These are phyloP conservation scores for Venturia oleaginea DNA, from an alignment of 2,329 filamentous ascomycete species.

Conservation along the genomic window DNA sequence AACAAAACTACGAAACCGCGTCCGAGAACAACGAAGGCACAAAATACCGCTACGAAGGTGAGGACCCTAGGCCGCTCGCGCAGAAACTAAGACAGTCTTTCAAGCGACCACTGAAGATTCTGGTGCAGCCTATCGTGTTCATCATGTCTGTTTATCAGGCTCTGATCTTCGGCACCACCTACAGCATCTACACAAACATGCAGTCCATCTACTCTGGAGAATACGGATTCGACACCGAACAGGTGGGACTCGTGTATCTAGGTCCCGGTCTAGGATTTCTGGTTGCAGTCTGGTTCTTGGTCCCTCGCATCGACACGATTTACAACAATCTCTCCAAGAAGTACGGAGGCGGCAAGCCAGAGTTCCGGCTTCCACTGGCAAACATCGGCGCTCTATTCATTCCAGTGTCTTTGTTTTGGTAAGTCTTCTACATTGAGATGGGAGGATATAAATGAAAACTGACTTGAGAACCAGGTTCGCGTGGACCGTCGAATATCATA, in stretches of 20 bases:
- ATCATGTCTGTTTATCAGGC: constrained; percentile 39
- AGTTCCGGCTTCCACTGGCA: constrained; percentile 37
- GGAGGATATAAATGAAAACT: neutral
- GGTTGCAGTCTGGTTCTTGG: constrained; percentile 36
- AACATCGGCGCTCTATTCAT: constrained; percentile 38
- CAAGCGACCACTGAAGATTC: constrained; percentile 33
- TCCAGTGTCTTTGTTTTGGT: constrained; percentile 35
- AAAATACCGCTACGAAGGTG: constrained; percentile 34
- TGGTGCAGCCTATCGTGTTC: constrained; percentile 37
- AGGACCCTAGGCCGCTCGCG: constrained; percentile 31
- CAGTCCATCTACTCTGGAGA: constrained; percentile 35
- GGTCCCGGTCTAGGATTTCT: constrained; percentile 37
- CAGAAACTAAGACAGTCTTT: constrained; percentile 31
- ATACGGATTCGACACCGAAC: constrained; percentile 38
- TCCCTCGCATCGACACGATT: constrained; percentile 38
- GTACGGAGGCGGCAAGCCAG: constrained; percentile 33
- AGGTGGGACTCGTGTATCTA: constrained; percentile 38
- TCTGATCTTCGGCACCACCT: constrained; percentile 39
- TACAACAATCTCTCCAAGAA: constrained; percentile 36
- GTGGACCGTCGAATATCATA: constrained; percentile 34
- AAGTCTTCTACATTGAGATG: constrained; percentile 15
- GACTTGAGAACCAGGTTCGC: constrained; percentile 24
- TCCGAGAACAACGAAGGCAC: constrained; percentile 18
- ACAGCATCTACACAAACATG: constrained; percentile 40
- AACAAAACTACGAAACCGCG: constrained; percentile 26